These are phyloP conservation scores for Lachancea sp. DNA, from an alignment of 805 yeast genomes.

Conservation along the genomic window DNA sequence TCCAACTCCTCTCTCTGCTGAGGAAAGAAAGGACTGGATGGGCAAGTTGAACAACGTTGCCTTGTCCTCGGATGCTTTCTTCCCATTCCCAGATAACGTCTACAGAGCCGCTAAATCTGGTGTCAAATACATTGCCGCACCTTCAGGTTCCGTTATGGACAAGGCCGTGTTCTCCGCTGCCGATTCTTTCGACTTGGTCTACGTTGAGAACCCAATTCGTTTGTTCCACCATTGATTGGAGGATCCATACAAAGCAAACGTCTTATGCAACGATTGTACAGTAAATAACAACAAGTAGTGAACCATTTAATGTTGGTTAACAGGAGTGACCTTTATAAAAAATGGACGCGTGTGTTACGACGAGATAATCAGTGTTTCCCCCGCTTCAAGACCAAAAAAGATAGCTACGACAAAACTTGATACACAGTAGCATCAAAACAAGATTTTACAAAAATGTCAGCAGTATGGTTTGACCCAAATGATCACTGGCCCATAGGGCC, in stretches of 20 bases:
- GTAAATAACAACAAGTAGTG: constrained; percentile 1
- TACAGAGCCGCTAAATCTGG: constrained; percentile 97
- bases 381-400: neutral
- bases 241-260: neutral
- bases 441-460: constrained; percentile 53
- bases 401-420: neutral
- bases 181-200: constrained; percentile 81
- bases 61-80: constrained; percentile 94
- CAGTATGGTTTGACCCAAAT: constrained; percentile 99
- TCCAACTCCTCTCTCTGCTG: constrained; percentile 76
- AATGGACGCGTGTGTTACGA: no score
- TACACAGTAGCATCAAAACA: no score
- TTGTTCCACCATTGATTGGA: constrained; percentile 83
- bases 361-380: no score
- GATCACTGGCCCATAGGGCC: constrained; percentile 83
- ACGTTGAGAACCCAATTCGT: constrained; percentile 95
- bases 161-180: constrained; percentile 94
- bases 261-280: neutral
- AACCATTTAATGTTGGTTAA: no score
- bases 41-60: constrained; percentile 77
- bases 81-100: constrained; percentile 99
- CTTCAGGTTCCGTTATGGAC: constrained; percentile 97
- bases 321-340: no score
- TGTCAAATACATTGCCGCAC: constrained; percentile 93
- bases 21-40: constrained; percentile 86